A percentile compares a stretch with the other conserved stretches of the same genome.
Conservation (phyloP, 2,329 filamentous ascomycete species). For the Colletotrichum phormii region DNA sequence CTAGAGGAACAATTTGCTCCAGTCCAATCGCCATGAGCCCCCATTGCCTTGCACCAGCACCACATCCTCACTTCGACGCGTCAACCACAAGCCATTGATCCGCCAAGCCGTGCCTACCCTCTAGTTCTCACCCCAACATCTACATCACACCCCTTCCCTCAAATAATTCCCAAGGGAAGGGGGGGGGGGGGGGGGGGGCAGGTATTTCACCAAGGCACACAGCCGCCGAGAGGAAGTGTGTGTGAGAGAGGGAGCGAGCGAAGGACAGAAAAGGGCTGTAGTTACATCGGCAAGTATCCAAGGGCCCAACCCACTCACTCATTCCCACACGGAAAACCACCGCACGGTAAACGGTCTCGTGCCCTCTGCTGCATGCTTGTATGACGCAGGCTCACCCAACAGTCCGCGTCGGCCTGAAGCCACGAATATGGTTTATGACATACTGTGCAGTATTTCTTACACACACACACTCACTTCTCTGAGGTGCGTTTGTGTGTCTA, state of each 20-base stretch:
- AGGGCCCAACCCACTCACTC: neutral
- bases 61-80: neutral
- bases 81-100: neutral
- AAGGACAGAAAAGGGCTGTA: neutral
- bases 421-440: neutral
- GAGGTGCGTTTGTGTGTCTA: neutral
- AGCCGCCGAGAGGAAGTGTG: neutral
- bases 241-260: no score
- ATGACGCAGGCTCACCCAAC: constrained; percentile 23
- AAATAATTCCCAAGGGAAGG: no score
- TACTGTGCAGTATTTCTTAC: neutral
- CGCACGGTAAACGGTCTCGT: constrained; percentile 17
- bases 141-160: neutral
- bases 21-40: neutral
- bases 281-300: neutral
- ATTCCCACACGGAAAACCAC: neutral
- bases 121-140: neutral
- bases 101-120: neutral
- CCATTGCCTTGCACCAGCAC: neutral
- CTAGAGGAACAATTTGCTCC: neutral
- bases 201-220: no score
- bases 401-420: neutral
- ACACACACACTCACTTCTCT: neutral
- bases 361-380: constrained; percentile 8
- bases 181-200: no score